Conservation (phyloP, 805 yeast species). For the Ogataea chonburiensis region DNA sequence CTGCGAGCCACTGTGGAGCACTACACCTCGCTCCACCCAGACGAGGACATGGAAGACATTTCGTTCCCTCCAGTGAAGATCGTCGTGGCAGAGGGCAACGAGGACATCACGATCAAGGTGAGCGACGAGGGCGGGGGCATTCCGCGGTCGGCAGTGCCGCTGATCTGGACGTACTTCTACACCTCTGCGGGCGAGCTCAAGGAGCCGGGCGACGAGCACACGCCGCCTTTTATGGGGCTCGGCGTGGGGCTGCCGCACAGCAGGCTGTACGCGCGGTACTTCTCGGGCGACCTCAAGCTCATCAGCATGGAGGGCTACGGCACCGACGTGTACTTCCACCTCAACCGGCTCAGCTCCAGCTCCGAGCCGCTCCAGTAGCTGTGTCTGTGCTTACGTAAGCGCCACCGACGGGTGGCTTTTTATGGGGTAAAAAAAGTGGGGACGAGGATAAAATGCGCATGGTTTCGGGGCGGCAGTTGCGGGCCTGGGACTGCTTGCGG, state of each 20-base stretch:
- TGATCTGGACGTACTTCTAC: constrained; percentile 88
- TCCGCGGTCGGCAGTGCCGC: constrained; percentile 76
- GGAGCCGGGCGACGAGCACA: constrained; percentile 36
- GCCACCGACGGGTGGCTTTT: too few species aligned
- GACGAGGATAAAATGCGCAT: constrained; percentile 1
- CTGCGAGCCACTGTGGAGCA: constrained; percentile 86
- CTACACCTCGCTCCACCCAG: constrained; percentile 56
- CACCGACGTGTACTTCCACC: constrained; percentile 85
- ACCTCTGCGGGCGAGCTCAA: constrained; percentile 79
- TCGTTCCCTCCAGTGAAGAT: constrained; percentile 82
- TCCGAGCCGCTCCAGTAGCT: constrained; percentile 62
- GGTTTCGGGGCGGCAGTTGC: too few species aligned
- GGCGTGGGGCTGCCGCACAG: constrained; percentile 91
- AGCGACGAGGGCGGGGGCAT: constrained; percentile 96
- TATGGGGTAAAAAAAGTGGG: constrained; percentile 9
- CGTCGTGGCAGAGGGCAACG: constrained; percentile 84
- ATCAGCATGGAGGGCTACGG: constrained; percentile 95
- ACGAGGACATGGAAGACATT: constrained; percentile 55
- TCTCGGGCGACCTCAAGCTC: constrained; percentile 85
- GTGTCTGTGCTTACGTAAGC: constrained; percentile 6
- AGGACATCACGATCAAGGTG: constrained; percentile 86
- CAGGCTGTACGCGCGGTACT: constrained; percentile 80
- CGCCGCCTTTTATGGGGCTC: constrained; percentile 92
- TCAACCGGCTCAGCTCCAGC: constrained; percentile 72
- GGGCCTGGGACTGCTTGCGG: too few species aligned